Conservation (phyloP, 2,329 filamentous ascomycete species). For the Sporothrix humicola region DNA sequence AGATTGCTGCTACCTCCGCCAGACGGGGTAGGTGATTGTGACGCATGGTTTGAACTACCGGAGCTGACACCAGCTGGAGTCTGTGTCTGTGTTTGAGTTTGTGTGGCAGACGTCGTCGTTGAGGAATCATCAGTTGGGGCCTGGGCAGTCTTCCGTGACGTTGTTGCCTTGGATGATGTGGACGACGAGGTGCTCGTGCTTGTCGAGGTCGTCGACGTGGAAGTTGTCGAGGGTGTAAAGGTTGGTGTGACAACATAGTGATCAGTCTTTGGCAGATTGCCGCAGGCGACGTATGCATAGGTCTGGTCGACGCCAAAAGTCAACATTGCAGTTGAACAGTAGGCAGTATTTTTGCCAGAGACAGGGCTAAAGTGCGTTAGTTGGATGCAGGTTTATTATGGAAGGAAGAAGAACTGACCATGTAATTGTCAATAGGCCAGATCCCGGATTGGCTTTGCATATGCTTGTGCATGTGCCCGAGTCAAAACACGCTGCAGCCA, state of each 20-base stretch:
- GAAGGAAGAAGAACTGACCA: conserved; percentile 43
- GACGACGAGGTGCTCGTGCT: neutral
- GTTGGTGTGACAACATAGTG: conserved; percentile 27
- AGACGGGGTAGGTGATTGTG: conserved; percentile 41
- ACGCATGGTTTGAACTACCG: conserved; percentile 35
- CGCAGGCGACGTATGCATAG: conserved; percentile 49
- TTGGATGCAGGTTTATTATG: neutral
- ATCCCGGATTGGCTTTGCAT: conserved; percentile 43
- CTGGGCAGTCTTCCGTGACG: neutral
- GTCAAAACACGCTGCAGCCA: conserved; percentile 48
- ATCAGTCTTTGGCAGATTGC: conserved; percentile 21
- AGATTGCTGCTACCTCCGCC: conserved; percentile 34
- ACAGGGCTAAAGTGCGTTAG: conserved; percentile 16
- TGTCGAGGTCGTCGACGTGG: conserved; percentile 31
- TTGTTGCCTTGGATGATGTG: neutral
- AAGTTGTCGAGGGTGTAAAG: conserved; percentile 1
- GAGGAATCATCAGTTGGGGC: neutral
- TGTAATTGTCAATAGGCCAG: conserved; percentile 45
- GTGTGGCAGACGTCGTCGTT: neutral
- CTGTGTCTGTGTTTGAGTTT: neutral
- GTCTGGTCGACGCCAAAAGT: conserved; percentile 44
- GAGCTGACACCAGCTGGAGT: neutral
- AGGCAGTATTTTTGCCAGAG: conserved; percentile 37
- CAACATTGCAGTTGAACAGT: conserved; percentile 47
- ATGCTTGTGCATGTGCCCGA: conserved; percentile 43